These are phyloP conservation scores for Cytospora paraplurivora DNA, from an alignment of 2,329 filamentous ascomycete genomes.

Conservation along the genomic window DNA sequence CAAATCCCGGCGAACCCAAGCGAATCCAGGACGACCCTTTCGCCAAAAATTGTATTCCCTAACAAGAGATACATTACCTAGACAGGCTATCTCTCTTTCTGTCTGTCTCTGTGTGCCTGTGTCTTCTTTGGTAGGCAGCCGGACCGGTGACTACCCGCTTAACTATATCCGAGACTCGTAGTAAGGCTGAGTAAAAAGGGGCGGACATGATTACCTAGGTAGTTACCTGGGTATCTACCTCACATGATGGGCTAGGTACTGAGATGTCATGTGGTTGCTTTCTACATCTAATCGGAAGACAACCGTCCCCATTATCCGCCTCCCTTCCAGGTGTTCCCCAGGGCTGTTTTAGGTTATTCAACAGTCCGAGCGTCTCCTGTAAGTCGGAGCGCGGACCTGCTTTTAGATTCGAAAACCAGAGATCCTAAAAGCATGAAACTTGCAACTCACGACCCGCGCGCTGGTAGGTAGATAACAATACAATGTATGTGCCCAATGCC, in stretches of 20 bases:
- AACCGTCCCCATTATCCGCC: not conserved
- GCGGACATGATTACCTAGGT: not conserved
- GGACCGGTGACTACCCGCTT: not conserved
- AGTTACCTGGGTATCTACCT: no score
- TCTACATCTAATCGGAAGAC: not conserved
- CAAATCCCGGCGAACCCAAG: not conserved
- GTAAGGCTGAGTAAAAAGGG: not conserved
- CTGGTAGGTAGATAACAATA: not conserved
- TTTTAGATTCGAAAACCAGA: slow-evolving; percentile 16
- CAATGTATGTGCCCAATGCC: not conserved
- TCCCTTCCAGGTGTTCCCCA: slow-evolving; percentile 12
- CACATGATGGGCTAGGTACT: no score
- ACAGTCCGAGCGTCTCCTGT: slow-evolving; percentile 17
- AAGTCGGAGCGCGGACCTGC: slow-evolving; percentile 20
- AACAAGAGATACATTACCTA: not conserved
- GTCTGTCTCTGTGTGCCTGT: no score
- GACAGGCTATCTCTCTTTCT: not conserved
- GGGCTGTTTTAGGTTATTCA: slow-evolving; percentile 11
- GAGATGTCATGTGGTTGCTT: not conserved
- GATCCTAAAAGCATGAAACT: not conserved
- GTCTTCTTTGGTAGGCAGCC: not conserved
- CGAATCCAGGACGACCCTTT: not conserved
- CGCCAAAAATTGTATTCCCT: not conserved
- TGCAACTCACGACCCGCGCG: not conserved
- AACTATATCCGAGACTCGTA: not conserved